Evolutionary conservation across 2,329 filamentous ascomycete genomes (phyloP).

Genomic region (Verticillium albo-atrum): DNA sequence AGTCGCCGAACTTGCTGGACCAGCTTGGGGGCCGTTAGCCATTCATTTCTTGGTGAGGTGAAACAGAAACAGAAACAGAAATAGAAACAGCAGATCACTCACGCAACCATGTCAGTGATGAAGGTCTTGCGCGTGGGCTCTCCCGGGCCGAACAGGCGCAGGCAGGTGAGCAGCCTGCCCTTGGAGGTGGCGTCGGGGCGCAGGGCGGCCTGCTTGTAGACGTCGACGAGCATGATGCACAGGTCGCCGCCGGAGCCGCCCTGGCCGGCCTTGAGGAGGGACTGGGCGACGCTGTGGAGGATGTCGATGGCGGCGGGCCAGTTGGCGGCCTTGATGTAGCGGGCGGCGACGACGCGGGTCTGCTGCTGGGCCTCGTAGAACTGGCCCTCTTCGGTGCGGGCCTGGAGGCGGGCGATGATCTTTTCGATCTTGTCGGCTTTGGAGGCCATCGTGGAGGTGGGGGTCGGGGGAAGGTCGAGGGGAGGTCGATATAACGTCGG

Average conservation of each 20-base stretch:
- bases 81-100: background rate
- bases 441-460: conserved; percentile 4
- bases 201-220: conserved; percentile 82
- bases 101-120: conserved; percentile 78
- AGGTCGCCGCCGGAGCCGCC: conserved; percentile 90
- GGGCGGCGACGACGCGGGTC: conserved; percentile 88
- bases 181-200: conserved; percentile 71
- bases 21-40: conserved; percentile 49
- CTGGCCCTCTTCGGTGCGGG: conserved; percentile 84
- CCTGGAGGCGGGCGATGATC: conserved; percentile 65
- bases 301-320: conserved; percentile 84
- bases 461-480: background rate
- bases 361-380: conserved; percentile 99
- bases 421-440: conserved; percentile 44
- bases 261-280: conserved; percentile 87
- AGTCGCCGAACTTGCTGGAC: conserved; percentile 81
- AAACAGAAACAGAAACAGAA: background rate
- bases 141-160: conserved; percentile 73
- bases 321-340: conserved; percentile 85
- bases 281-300: conserved; percentile 75
- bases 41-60: conserved; percentile 10
- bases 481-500: background rate
- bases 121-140: conserved; percentile 94
- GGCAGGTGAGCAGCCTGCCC: conserved; percentile 69
- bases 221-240: conserved; percentile 80